Percentiles rank a stretch among this genome's conserved stretches.
Conservation (phyloP, 192 early-diverging fungal genomes). For the Linnemannia schmuckeri region DNA sequence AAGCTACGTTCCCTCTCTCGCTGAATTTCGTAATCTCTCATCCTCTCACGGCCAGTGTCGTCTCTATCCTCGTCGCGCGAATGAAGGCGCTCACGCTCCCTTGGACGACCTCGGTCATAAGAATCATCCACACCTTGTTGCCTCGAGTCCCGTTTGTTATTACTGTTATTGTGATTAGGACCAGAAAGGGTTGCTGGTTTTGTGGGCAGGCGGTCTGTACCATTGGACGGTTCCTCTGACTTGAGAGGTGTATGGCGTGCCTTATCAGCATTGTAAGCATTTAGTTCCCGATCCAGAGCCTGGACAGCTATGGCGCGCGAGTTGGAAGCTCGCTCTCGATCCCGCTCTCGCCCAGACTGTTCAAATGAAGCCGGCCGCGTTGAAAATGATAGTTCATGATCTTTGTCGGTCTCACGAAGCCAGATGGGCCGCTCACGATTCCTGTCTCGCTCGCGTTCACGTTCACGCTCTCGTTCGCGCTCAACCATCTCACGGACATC, state of each 20-base stretch:
- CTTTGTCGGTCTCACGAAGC: constrained; percentile 39
- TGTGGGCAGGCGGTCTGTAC: not conserved
- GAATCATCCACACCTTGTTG: not conserved
- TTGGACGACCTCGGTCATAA: not conserved
- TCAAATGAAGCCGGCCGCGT: constrained; percentile 16
- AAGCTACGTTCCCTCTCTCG: constrained; percentile 23
- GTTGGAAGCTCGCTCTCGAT: constrained; percentile 29
- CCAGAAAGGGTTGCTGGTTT: not conserved
- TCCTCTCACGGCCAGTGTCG: not conserved
- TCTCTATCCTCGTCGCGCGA: constrained; percentile 6
- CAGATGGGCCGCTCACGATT: constrained; percentile 43
- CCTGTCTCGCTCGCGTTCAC: constrained; percentile 35
- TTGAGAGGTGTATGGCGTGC: constrained; percentile 12
- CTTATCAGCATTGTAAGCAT: constrained; percentile 34
- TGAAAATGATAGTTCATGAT: constrained; percentile 19
- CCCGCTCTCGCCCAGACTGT: constrained; percentile 28
- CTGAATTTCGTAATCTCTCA: not conserved
- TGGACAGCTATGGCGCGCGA: constrained; percentile 20
- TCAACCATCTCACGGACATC: constrained; percentile 49
- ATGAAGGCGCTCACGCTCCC: not conserved
- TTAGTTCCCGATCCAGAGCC: constrained; percentile 39
- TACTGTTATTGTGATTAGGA: not conserved
- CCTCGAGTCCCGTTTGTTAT: constrained; percentile 5
- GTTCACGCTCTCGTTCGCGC: constrained; percentile 34
- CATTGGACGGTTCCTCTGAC: not conserved